Conservation (phyloP, 2,329 filamentous ascomycete genomes). For the Dothidotthia symphoricarpi region DNA sequence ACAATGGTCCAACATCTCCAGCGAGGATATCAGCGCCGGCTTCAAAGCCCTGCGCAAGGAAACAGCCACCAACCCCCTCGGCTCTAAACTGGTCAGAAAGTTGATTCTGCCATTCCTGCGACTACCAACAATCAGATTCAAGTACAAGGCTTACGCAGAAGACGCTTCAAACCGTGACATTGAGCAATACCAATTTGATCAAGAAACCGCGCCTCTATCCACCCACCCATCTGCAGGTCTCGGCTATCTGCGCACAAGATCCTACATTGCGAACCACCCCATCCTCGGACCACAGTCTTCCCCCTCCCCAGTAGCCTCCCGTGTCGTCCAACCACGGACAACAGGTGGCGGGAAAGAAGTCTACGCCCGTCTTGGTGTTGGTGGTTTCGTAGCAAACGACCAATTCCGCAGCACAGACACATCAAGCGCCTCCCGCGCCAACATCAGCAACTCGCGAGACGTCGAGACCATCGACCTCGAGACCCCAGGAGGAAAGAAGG, state of each 20-base stretch:
- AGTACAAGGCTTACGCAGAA: constrained; percentile 16
- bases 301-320: constrained; percentile 55
- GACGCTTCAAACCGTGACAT: constrained; percentile 32
- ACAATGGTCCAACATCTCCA: constrained; percentile 29
- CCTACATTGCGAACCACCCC: constrained; percentile 59
- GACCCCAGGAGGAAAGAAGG: constrained; percentile 52
- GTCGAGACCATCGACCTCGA: constrained; percentile 44
- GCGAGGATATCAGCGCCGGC: constrained; percentile 22
- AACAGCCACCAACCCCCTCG: constrained; percentile 48
- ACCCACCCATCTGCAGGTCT: constrained; percentile 67
- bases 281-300: constrained; percentile 58
- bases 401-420: constrained; percentile 32
- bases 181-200: constrained; percentile 26
- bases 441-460: constrained; percentile 10
- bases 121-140: constrained; percentile 47
- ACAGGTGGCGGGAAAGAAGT: constrained; percentile 14
- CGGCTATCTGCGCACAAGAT: constrained; percentile 58
- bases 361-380: constrained; percentile 45
- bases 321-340: constrained; percentile 51
- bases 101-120: constrained; percentile 58
- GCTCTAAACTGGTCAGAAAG: constrained; percentile 50
- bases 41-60: constrained; percentile 47
- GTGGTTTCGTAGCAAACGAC: constrained; percentile 46
- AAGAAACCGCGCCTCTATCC: constrained; percentile 48
- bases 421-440: constrained; percentile 22